Percentiles rank a stretch among this genome's conserved stretches.
These are phyloP conservation scores for Diaporthe ilicicola DNA, from an alignment of 2,329 filamentous ascomycete genomes.

Conservation along the genomic window DNA sequence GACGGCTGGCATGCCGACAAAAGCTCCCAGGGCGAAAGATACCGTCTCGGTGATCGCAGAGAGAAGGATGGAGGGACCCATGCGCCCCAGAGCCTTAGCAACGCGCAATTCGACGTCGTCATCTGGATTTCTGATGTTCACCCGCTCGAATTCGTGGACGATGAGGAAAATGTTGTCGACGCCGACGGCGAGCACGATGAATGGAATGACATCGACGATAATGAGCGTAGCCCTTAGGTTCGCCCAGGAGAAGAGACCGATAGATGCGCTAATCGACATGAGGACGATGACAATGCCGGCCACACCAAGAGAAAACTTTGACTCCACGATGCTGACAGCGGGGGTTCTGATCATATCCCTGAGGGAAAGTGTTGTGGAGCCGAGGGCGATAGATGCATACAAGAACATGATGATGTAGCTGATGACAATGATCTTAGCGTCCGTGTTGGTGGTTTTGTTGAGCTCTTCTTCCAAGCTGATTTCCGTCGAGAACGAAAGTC, in stretches of 20 bases:
- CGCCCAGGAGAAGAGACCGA: conserved; percentile 90
- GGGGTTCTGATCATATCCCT: conserved; percentile 83
- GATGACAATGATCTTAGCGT: conserved; percentile 94
- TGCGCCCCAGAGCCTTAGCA: conserved; percentile 87
- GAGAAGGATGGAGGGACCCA: conserved; percentile 95
- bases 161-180: conserved; percentile 99
- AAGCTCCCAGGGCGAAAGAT: conserved; percentile 90
- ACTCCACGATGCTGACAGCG: conserved; percentile 86
- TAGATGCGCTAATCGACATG: conserved; percentile 96
- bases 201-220: conserved; percentile 98
- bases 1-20: conserved; percentile 97
- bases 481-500: conserved; percentile 94
- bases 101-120: conserved; percentile 87
- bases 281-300: conserved; percentile 94
- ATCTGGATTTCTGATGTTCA: conserved; percentile 91
- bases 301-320: conserved; percentile 95
- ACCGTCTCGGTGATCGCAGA: conserved; percentile 95
- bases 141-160: conserved; percentile 95
- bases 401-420: conserved; percentile 99
- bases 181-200: conserved; percentile 93
- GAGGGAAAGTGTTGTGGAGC: conserved; percentile 83
- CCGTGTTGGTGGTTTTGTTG: conserved; percentile 98
- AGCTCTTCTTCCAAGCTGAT: conserved; percentile 94
- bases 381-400: conserved; percentile 91
- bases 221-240: conserved; percentile 96